Conservation (phyloP, 106 monocot genomes). For the Allium cepa region DNA sequence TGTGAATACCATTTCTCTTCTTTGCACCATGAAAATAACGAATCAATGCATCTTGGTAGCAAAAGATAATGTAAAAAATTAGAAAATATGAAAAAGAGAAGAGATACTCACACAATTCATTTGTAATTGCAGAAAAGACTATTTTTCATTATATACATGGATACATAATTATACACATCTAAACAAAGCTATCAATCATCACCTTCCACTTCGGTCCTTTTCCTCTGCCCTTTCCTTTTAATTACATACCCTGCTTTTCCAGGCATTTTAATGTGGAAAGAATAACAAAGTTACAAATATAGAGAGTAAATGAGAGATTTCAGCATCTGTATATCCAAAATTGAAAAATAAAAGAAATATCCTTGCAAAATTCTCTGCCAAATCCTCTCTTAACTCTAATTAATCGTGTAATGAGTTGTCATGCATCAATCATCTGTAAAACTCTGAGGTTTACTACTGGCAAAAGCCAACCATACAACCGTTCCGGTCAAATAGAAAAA, state of each 20-base stretch:
- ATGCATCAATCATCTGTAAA: slow-evolving; percentile 34
- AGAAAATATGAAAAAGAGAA: neutral
- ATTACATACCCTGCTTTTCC: neutral
- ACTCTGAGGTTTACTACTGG: slow-evolving; percentile 83
- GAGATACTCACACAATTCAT: neutral
- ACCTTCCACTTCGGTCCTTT: neutral
- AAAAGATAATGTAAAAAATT: neutral
- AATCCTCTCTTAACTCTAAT: neutral
- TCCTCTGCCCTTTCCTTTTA: neutral
- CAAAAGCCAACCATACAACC: slow-evolving; percentile 77
- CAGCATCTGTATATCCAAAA: neutral
- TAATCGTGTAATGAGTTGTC: neutral
- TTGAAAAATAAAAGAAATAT: neutral
- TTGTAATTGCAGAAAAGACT: neutral
- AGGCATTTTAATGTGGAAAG: neutral
- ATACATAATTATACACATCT: neutral
- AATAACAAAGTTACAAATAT: too few relatives aligned
- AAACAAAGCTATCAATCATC: too few relatives aligned
- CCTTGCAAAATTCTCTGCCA: neutral
- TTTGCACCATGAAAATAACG: too few relatives aligned
- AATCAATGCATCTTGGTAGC: neutral
- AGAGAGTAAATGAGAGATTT: too few relatives aligned
- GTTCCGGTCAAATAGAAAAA: slow-evolving; percentile 97
- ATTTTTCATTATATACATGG: neutral
- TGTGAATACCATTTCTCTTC: too few relatives aligned